Conservation (phyloP, 257 asterid species). For the Primulina tabacum region DNA sequence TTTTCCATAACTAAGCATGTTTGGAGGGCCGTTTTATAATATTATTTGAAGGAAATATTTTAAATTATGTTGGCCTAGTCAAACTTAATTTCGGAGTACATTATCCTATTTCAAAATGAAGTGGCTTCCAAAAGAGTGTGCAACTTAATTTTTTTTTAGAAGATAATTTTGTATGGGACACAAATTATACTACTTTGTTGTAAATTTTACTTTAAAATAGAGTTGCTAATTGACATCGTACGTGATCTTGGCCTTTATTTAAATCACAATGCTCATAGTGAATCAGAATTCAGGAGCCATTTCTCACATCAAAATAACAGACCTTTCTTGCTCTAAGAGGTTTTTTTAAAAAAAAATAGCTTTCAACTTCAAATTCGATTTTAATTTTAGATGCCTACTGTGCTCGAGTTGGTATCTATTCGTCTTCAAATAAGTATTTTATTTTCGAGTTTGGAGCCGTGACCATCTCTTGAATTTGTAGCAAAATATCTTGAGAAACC, state of each 20-base stretch:
- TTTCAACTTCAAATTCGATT: too few relatives aligned
- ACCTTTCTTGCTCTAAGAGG: too few relatives aligned
- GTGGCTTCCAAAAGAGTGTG: constrained; percentile 35
- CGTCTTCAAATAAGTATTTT: too few relatives aligned
- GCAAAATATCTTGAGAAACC: too few relatives aligned
- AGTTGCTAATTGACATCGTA: background rate
- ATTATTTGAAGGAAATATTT: background rate
- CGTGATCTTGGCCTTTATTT: background rate
- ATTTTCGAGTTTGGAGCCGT: too few relatives aligned
- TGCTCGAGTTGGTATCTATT: constrained; percentile 5
- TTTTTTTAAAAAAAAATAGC: too few relatives aligned
- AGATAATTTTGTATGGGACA: too few relatives aligned
- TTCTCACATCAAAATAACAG: background rate
- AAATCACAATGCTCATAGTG: background rate
- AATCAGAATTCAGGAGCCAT: too few relatives aligned
- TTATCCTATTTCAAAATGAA: constrained; percentile 28
- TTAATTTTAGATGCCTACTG: too few relatives aligned
- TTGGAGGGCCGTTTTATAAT: constrained; percentile 21
- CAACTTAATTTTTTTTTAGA: constrained; percentile 18
- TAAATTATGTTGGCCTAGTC: constrained; percentile 32
- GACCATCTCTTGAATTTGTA: too few relatives aligned
- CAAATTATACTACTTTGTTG: too few relatives aligned
- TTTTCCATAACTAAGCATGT: constrained; percentile 3
- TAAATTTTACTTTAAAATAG: background rate
- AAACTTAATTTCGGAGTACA: constrained; percentile 27